Conservation (phyloP, 768 basidiomycete genomes). For the Lentinula edodes region DNA sequence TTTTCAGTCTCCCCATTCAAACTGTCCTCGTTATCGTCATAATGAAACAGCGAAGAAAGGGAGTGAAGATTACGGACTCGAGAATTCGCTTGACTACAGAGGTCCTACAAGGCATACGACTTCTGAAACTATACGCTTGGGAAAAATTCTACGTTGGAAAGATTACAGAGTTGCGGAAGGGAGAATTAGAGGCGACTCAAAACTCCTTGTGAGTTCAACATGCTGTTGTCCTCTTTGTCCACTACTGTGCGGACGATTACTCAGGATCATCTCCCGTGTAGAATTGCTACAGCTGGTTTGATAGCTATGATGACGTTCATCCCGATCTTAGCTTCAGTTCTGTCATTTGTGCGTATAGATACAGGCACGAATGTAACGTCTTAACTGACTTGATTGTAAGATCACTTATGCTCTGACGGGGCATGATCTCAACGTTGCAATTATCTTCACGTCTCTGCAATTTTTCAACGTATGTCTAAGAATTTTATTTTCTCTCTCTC, state of each 20-base stretch:
- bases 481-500: not conserved
- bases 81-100: slow-evolving; percentile 49
- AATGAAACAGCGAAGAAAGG: slow-evolving; percentile 37
- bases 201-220: slow-evolving; percentile 15
- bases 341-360: slow-evolving; percentile 31
- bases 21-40: slow-evolving; percentile 34
- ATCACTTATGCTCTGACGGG: slow-evolving; percentile 35
- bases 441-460: slow-evolving; percentile 40
- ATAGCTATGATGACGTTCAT: slow-evolving; percentile 21
- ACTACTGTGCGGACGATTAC: not conserved
- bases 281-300: slow-evolving; percentile 2
- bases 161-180: slow-evolving; percentile 13
- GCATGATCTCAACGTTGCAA: slow-evolving; percentile 34
- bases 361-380: slow-evolving; percentile 18
- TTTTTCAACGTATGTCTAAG: slow-evolving; percentile 14
- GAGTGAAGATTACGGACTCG: slow-evolving; percentile 47
- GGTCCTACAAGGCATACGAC: slow-evolving; percentile 41
- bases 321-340: slow-evolving; percentile 29
- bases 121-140: slow-evolving; percentile 42
- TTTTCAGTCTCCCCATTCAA: slow-evolving; percentile 46
- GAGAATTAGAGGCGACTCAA: slow-evolving; percentile 15
- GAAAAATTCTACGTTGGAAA: slow-evolving; percentile 25
- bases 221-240: not conserved
- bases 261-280: not conserved
- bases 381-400: slow-evolving; percentile 1